Percentiles rank a stretch among this genome's conserved stretches.
Conservation (phyloP, 192 early-diverging fungal genomes). For the Coemansia sp. region DNA sequence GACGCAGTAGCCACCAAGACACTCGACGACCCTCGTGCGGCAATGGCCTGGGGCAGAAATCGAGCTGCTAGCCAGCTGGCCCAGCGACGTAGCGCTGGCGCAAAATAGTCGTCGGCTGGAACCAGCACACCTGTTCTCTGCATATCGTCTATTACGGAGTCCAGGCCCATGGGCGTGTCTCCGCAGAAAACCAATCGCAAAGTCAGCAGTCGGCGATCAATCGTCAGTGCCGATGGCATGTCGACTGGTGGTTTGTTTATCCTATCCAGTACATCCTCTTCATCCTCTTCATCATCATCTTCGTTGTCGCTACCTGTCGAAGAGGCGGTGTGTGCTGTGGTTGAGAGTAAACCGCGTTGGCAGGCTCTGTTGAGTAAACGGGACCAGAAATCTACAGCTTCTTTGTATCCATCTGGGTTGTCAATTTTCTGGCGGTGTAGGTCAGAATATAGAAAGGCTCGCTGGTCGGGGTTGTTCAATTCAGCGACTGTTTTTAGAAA, state of each 20-base stretch:
- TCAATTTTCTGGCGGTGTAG: slow-evolving; percentile 27
- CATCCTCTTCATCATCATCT: neutral
- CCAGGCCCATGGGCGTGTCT: slow-evolving; percentile 45
- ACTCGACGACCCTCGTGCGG: neutral
- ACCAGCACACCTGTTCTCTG: slow-evolving; percentile 3
- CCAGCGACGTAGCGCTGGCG: slow-evolving; percentile 17
- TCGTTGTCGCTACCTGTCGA: neutral
- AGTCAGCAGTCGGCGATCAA: slow-evolving; percentile 17
- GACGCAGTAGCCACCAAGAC: slow-evolving; percentile 10
- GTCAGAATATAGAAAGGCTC: slow-evolving; percentile 51
- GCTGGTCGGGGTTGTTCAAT: slow-evolving; percentile 35
- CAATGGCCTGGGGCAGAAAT: slow-evolving; percentile 7
- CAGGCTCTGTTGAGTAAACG: slow-evolving; percentile 18
- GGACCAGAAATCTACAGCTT: slow-evolving; percentile 41
- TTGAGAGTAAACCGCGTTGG: slow-evolving; percentile 20
- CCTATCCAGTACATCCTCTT: slow-evolving; percentile 14
- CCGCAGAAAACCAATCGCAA: slow-evolving; percentile 26
- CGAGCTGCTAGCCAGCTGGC: slow-evolving; percentile 14
- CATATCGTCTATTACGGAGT: slow-evolving; percentile 22
- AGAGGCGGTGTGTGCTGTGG: neutral
- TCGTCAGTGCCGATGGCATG: slow-evolving; percentile 25
- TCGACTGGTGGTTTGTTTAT: neutral
- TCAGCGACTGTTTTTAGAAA: slow-evolving; percentile 21
- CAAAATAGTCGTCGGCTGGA: slow-evolving; percentile 15
- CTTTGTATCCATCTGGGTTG: slow-evolving; percentile 45